Evolutionary conservation across 345 rosid species (phyloP).

Genomic region (Arabis hirsuta): DNA sequence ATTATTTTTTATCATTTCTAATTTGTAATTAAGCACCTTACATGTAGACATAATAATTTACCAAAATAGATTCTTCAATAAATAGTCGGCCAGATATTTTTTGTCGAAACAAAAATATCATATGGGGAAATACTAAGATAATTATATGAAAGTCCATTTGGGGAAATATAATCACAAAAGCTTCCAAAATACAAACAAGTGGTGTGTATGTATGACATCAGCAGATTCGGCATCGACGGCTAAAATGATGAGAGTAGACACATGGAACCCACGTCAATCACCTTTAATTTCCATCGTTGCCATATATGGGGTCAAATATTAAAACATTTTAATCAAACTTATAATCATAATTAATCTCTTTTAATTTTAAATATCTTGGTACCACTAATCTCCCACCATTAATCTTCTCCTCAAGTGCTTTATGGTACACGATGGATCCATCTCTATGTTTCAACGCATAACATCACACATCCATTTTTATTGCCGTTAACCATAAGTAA

Average conservation of each 20-base stretch:
- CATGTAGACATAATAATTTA: not conserved
- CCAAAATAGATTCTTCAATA: not conserved
- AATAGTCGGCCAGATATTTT: not conserved
- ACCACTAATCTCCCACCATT: slow-evolving; percentile 41
- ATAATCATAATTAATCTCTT: slow-evolving; percentile 33
- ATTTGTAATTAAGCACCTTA: not conserved
- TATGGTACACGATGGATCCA: slow-evolving; percentile 27
- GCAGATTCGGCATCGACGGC: slow-evolving; percentile 48
- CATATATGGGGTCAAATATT: slow-evolving; percentile 31
- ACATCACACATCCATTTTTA: slow-evolving; percentile 8
- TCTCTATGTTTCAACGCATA: slow-evolving; percentile 27
- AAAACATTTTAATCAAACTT: slow-evolving; percentile 42
- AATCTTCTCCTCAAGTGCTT: slow-evolving; percentile 35
- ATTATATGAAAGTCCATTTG: slow-evolving; percentile 30
- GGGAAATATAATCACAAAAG: slow-evolving; percentile 37
- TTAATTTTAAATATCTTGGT: slow-evolving; percentile 4
- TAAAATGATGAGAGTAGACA: slow-evolving; percentile 41
- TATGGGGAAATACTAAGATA: slow-evolving; percentile 22
- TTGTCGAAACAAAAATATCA: slow-evolving; percentile 9
- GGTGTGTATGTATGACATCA: slow-evolving; percentile 37
- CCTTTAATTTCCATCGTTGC: slow-evolving; percentile 37
- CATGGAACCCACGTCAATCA: slow-evolving; percentile 36
- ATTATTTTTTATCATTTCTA: too few species aligned
- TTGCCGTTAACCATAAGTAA: slow-evolving; percentile 17
- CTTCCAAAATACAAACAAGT: slow-evolving; percentile 38